phyloP scores from a whole-genome alignment of 2,329 filamentous ascomycete species.

The Ophidiomyces ophidiicola region DNA sequence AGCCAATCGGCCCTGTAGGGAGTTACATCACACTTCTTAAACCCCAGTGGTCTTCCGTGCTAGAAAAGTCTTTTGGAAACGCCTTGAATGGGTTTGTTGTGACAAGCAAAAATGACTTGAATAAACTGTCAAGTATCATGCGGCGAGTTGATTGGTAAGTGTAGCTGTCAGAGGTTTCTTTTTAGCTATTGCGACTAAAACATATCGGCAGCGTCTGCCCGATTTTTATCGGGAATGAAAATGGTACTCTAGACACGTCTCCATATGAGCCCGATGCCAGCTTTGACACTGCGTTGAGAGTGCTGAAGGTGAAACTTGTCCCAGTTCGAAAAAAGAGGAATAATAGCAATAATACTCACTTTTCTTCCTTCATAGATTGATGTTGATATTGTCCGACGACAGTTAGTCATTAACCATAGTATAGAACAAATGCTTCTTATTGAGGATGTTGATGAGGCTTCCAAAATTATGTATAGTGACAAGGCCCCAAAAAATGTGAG shows the following conservation, averaged over 20 bases:
- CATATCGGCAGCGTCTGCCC: conserved; percentile 35
- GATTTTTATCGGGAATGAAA: conserved; percentile 52
- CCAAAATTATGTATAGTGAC: conserved; percentile 54
- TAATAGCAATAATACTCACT: background rate
- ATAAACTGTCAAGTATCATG: conserved; percentile 55
- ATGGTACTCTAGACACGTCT: conserved; percentile 43
- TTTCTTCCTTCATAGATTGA: conserved; percentile 47
- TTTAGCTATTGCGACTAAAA: conserved; percentile 2
- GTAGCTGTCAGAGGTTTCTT: conserved; percentile 11
- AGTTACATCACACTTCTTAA: conserved; percentile 62
- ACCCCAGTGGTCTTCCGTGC: conserved; percentile 67
- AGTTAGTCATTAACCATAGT: conserved; percentile 66
- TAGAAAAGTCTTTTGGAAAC: conserved; percentile 65
- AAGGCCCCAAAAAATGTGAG: conserved; percentile 56
- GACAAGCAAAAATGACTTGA: conserved; percentile 61
- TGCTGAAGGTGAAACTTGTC: conserved; percentile 46
- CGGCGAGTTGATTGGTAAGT: conserved; percentile 42
- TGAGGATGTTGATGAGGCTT: conserved; percentile 52
- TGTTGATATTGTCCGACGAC: conserved; percentile 62
- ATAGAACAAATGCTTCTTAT: conserved; percentile 82
- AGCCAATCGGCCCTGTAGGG: conserved; percentile 75
- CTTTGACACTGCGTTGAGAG: conserved; percentile 67
- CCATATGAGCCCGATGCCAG: conserved; percentile 60
- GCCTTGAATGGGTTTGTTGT: conserved; percentile 70
- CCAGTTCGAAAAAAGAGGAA: background rate